These are phyloP conservation scores for Cercophora newfieldiana DNA, from an alignment of 495 filamentous ascomycete species.

Conservation along the genomic window DNA sequence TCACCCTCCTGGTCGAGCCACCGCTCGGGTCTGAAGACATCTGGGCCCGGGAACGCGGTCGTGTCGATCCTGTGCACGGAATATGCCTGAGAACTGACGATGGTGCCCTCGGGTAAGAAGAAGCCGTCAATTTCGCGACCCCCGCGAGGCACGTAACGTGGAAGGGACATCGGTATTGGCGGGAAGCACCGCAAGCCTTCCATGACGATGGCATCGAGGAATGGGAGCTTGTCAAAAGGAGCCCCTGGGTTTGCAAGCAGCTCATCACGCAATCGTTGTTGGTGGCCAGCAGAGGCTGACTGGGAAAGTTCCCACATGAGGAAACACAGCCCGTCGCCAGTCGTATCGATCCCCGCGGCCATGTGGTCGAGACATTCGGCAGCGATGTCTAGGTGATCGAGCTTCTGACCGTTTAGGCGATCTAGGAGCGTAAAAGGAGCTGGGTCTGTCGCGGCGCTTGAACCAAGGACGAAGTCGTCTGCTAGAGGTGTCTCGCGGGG, in stretches of 20 bases:
- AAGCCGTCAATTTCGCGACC: slow-evolving; percentile 51
- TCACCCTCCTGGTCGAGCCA: slow-evolving; percentile 59
- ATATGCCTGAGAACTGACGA: slow-evolving; percentile 56
- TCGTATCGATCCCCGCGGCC: slow-evolving; percentile 68
- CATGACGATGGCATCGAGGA: slow-evolving; percentile 62
- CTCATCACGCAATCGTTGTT: slow-evolving; percentile 51
- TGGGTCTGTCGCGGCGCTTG: slow-evolving; percentile 35
- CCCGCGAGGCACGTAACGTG: slow-evolving; percentile 57
- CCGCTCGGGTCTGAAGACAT: slow-evolving; percentile 60
- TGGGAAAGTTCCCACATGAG: slow-evolving; percentile 67
- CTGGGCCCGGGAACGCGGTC: slow-evolving; percentile 55
- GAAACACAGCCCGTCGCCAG: slow-evolving; percentile 64
- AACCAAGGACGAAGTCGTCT: slow-evolving; percentile 43
- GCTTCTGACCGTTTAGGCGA: slow-evolving; percentile 37
- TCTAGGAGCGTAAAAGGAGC: slow-evolving; percentile 47
- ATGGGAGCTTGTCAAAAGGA: slow-evolving; percentile 53
- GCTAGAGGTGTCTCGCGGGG: slow-evolving; percentile 49
- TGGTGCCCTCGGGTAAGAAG: slow-evolving; percentile 48
- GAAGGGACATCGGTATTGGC: slow-evolving; percentile 67
- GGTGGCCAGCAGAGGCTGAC: slow-evolving; percentile 46
- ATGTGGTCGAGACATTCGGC: slow-evolving; percentile 54
- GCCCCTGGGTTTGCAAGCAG: slow-evolving; percentile 36
- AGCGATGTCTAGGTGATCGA: slow-evolving; percentile 44
- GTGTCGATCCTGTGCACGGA: slow-evolving; percentile 54
- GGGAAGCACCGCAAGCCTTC: slow-evolving; percentile 61